Base-by-base conservation (phyloP, 192 early-diverging fungal species). In the Phycomyces nitens region DNA sequence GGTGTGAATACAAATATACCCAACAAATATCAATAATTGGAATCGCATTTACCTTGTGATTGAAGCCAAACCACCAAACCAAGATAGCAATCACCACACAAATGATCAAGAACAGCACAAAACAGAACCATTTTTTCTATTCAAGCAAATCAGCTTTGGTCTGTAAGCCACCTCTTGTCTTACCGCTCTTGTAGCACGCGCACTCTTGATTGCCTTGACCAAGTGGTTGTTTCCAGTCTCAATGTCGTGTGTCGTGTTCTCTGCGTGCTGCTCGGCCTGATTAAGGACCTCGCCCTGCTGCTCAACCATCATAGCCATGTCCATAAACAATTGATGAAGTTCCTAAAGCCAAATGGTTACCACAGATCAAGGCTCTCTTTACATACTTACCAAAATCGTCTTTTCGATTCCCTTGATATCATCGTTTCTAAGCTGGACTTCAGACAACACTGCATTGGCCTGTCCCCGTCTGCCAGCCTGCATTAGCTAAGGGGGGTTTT, bases 351-450 rank as follows among this genome's bases (percentile, higher is more conserved):
- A 49, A 0, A 22, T 51, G 10, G 57, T 18, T 12, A 40, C 26
- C 5, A 9, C 34, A 12, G 44, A 51, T 51, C 60, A 40, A 27
- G 60, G 20, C 15, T 16, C 15, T 14, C 10, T 27, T 12, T 23
- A 29, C 10, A 38, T 15, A 75, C 77, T 65, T 79, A 92, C 91
- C 53, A 91, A 60, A 67, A 94, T 92, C 14, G 86, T 89, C 70
- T 87, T 88, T 77, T 94, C 92, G 68, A 94, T 93, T 69, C 84
- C 80, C 59, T 91, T 78, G 43, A 94, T 90, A 66, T 94, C 92
- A 55, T 83, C 74, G 64, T 94, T 92, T 57, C 89, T 77, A 66
- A 85, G 77, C 75, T 93, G 90, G 24, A 94, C 91, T 75, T 93
- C 92, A 18, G 79, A 61, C 27, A 94, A 75, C 21, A 90, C 92